Evolutionary conservation across 2,329 filamentous ascomycete species (phyloP), one percentile per base, ranked within the genome.

Genomic region (Hysterium pulicare): DNA sequence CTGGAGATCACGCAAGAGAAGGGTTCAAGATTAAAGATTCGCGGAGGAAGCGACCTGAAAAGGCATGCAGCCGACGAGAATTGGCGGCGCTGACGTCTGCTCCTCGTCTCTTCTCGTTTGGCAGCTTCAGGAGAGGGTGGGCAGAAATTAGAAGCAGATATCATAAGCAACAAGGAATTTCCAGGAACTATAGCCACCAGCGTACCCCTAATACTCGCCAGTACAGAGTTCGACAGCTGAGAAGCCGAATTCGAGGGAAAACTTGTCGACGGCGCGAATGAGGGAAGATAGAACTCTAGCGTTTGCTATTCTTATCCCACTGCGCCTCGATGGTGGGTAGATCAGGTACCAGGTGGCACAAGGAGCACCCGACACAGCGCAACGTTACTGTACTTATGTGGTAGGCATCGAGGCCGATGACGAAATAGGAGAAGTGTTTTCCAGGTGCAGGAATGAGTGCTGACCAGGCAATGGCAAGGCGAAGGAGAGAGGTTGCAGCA

Each of bases 231-330:
- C 20, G n/a, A 19, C 36, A 37, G 26, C 2, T n/a, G 26, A 41
- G 33, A 42, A 44, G 35, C 46, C 49, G 48, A 50, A 40, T 21
- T 21, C 21, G 32, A n/a, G n/a, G n/a, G n/a, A n/a, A n/a, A 33
- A 20, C 26, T 38, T 28, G 34, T 30, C 31, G 33, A 21, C 33
- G 33, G 32, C 33, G 34, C 38, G 43, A 44, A 46, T 48, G 49
- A 40, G 32, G 44, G 46, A 38, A 20, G 37, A n/a, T n/a, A n/a
- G n/a, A n/a, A n/a, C n/a, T 20, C 44, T 58, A 56, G 55, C 47
- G 45, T 59, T 51, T 61, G 49, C 61, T 63, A 64, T 62, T 63
- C 59, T 59, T 50, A 55, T 51, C 41, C 2, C 45, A 56, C 61
- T 64, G 58, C 58, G 62, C 62, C 53, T 49, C 55, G 24, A 10